Evolutionary conservation across 352 stramenopile species (phyloP).

Genomic region (Pythium aphanidermatum): DNA sequence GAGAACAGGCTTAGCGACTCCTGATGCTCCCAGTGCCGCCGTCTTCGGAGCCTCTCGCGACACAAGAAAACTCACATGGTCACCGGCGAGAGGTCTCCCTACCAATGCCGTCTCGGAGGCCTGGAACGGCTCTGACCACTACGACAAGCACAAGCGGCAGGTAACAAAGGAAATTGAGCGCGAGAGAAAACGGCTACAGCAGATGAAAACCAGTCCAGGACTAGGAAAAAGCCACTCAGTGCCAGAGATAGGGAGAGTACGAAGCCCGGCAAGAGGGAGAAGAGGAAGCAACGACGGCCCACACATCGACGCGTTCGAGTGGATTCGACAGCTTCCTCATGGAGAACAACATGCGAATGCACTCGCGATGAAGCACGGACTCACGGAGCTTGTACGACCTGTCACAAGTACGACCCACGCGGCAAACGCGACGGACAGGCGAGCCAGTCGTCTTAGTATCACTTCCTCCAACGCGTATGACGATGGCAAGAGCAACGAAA

Average conservation of each 20-base stretch:
- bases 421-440: too few relatives aligned
- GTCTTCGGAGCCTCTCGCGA: constrained; percentile 38
- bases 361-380: constrained; percentile 36
- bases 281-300: neutral
- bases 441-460: neutral
- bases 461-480: neutral
- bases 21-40: constrained; percentile 25
- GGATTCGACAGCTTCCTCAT: constrained; percentile 38
- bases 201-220: neutral
- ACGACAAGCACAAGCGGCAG: constrained; percentile 46
- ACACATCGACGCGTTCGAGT: constrained; percentile 47
- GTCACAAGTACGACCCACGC: too few relatives aligned
- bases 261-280: neutral
- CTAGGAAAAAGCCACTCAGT: neutral
- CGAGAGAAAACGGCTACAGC: neutral
- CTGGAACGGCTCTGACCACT: constrained; percentile 52
- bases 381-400: constrained; percentile 29
- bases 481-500: too few relatives aligned
- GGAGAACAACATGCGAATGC: constrained; percentile 49
- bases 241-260: neutral
- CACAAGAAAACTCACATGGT: constrained; percentile 43
- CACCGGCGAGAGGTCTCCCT: constrained; percentile 27
- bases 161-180: constrained; percentile 17
- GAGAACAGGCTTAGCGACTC: neutral
- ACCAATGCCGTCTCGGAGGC: constrained; percentile 30